Evolutionary conservation across 192 early-diverging fungal genomes (phyloP).

Genomic region (Allomyces macrogynus): DNA sequence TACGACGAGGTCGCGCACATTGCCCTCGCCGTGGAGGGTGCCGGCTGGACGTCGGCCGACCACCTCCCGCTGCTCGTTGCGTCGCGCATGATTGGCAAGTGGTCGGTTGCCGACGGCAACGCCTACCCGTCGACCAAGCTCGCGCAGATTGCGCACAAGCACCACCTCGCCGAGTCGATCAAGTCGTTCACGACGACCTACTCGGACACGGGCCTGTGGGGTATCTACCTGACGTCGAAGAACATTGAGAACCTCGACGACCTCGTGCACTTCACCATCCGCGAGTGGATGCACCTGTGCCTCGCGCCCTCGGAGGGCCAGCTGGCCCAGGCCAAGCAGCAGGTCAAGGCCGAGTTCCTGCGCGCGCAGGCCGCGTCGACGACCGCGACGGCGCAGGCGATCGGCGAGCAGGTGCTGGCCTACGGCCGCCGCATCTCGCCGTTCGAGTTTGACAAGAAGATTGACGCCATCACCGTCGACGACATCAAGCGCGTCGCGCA

Average conservation of each 20-base stretch:
- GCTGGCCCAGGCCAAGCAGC: constrained; percentile 94
- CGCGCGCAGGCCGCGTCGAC: constrained; percentile 82
- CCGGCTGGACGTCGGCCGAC: constrained; percentile 83
- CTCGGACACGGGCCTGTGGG: constrained; percentile 92
- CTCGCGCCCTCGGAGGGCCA: constrained; percentile 68
- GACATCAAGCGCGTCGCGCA: constrained; percentile 72
- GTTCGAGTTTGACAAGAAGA: constrained; percentile 65
- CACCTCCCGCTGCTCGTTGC: constrained; percentile 90
- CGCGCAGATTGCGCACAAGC: constrained; percentile 59
- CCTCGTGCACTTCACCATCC: constrained; percentile 66
- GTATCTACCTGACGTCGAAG: constrained; percentile 81
- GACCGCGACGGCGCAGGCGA: constrained; percentile 87
- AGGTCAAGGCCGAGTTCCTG: constrained; percentile 84
- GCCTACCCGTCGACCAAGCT: constrained; percentile 69
- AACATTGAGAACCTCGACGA: constrained; percentile 66
- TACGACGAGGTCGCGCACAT: constrained; percentile 80
- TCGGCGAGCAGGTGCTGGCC: constrained; percentile 90
- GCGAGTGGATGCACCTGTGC: constrained; percentile 82
- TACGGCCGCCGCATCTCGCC: constrained; percentile 79
- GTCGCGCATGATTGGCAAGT: constrained; percentile 86
- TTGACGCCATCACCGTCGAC: constrained; percentile 60
- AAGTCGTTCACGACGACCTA: constrained; percentile 99
- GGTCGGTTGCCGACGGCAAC: constrained; percentile 84
- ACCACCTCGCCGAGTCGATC: constrained; percentile 88
- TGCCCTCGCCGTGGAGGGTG: constrained; percentile 90